A percentile compares a stretch with the other conserved stretches of the same genome.
Conservation (phyloP, 2,329 filamentous ascomycete genomes). For the Ophiostoma novo-ulmi region DNA sequence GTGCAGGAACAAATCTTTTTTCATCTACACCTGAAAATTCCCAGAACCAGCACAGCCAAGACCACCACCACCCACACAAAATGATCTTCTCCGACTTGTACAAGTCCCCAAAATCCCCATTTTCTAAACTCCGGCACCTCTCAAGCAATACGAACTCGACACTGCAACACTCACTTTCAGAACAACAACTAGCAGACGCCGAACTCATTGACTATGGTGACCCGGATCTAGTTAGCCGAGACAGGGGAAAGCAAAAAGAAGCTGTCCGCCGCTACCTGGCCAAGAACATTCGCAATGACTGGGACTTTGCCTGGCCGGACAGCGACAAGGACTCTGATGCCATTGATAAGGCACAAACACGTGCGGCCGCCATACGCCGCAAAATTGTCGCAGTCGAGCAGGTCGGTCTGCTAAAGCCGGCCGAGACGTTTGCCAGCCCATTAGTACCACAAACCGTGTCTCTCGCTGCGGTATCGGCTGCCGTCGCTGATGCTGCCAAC, state of each 20-base stretch:
- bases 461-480: constrained; percentile 21
- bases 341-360: neutral
- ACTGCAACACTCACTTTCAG: neutral
- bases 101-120: constrained; percentile 50
- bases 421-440: constrained; percentile 22
- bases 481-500: constrained; percentile 21
- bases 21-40: neutral
- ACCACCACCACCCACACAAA: constrained; percentile 30
- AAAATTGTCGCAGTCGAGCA: constrained; percentile 18
- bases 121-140: constrained; percentile 47
- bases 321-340: neutral
- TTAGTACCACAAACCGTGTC: neutral
- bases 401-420: constrained; percentile 20
- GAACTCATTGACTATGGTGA: constrained; percentile 44
- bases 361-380: neutral
- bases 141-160: constrained; percentile 21
- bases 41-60: neutral
- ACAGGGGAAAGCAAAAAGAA: constrained; percentile 59
- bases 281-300: constrained; percentile 53
- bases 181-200: neutral
- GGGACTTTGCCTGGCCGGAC: constrained; percentile 54
- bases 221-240: constrained; percentile 56
- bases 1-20: neutral
- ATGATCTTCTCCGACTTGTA: constrained; percentile 59
- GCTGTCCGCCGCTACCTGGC: constrained; percentile 54